Conservation (phyloP, 1,284 basidiomycete genomes). For the Ceratobasidium sp. region DNA sequence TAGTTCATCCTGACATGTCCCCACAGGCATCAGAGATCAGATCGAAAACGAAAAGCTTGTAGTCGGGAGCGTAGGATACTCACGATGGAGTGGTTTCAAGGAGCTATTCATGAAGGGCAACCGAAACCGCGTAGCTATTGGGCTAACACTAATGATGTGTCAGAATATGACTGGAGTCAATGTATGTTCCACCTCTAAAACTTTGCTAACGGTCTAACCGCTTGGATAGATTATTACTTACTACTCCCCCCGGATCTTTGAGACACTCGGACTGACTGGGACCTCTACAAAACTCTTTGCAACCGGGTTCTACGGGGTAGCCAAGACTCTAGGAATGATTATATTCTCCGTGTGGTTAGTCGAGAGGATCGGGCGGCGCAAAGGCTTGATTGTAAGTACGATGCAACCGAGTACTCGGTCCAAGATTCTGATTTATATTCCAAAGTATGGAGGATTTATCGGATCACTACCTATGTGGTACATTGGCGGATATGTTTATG, state of each 20-base stretch:
- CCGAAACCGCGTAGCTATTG: constrained; percentile 45
- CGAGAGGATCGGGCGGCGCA: constrained; percentile 61
- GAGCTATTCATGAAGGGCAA: constrained; percentile 44
- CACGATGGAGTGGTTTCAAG: no score
- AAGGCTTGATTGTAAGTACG: constrained; percentile 57
- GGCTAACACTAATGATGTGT: constrained; percentile 41
- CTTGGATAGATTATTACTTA: no score
- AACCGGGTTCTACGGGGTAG: constrained; percentile 64
- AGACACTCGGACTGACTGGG: constrained; percentile 62
- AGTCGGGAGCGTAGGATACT: no score
- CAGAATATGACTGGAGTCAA: constrained; percentile 42
- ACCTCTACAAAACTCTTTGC: constrained; percentile 61
- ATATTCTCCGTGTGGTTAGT: constrained; percentile 39
- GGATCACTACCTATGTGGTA: constrained; percentile 44
- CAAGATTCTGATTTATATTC: not conserved
- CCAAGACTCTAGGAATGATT: constrained; percentile 56
- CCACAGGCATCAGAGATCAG: constrained; percentile 17
- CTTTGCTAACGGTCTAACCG: no score
- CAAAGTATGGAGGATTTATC: constrained; percentile 39
- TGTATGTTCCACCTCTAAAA: no score
- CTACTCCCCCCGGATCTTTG: constrained; percentile 62
- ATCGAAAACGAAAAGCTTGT: no score
- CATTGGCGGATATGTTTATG: constrained; percentile 42
- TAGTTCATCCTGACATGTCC: constrained; percentile 6
- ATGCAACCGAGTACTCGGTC: not conserved